Evolutionary conservation across 352 stramenopile genomes (phyloP).

Genomic region (Saprolegnia parasitica): DNA sequence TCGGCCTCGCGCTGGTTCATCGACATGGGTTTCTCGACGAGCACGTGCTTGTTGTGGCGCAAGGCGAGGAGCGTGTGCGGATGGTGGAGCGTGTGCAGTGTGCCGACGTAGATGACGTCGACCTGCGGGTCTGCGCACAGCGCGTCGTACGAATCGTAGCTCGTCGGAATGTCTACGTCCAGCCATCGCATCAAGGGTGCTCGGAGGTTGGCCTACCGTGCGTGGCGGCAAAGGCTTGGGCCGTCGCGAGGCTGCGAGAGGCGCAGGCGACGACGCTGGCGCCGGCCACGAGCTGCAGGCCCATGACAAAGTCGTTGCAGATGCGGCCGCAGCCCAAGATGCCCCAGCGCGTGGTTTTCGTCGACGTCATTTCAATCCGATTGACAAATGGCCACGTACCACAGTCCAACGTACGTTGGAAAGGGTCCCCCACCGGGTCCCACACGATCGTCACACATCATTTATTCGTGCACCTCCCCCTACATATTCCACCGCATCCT

Average conservation of each 20-base stretch:
- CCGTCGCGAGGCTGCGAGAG: constrained; percentile 41
- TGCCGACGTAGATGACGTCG: constrained; percentile 92
- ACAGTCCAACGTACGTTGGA: too few species aligned
- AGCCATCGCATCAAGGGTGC: not conserved
- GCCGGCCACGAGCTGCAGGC: constrained; percentile 30
- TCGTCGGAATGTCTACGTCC: constrained; percentile 40
- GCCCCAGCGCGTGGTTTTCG: constrained; percentile 38
- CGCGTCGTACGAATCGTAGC: constrained; percentile 84
- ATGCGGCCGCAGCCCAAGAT: constrained; percentile 70
- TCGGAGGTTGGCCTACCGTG: constrained; percentile 31
- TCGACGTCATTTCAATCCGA: too few species aligned
- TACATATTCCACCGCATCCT: too few species aligned
- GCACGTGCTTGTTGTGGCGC: constrained; percentile 82
- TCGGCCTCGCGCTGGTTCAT: constrained; percentile 78
- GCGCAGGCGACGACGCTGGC: constrained; percentile 44
- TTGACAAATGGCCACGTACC: too few species aligned
- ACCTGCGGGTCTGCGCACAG: constrained; percentile 71
- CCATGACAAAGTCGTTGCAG: constrained; percentile 54
- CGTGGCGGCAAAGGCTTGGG: constrained; percentile 43
- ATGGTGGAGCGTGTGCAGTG: constrained; percentile 82
- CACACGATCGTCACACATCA: too few species aligned
- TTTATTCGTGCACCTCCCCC: too few species aligned
- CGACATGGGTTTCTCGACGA: constrained; percentile 92
- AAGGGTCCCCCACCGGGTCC: too few species aligned
- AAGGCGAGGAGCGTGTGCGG: constrained; percentile 72